These are phyloP conservation scores for Xanthoparmelia taractica DNA, from an alignment of 495 filamentous ascomycete genomes.

Conservation along the genomic window DNA sequence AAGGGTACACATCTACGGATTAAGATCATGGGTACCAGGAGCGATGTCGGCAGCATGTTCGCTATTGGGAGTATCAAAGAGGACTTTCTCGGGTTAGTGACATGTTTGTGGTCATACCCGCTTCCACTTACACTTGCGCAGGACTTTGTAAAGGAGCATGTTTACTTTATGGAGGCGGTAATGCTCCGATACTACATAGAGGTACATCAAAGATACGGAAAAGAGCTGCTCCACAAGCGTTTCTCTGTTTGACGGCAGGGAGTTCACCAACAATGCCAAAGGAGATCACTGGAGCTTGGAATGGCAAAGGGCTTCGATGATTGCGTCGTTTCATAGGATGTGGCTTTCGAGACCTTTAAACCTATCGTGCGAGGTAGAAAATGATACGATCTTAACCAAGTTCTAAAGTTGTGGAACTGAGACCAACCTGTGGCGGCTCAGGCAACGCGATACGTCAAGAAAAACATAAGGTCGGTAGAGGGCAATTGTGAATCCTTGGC, in stretches of 20 bases:
- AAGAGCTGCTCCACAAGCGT: neutral
- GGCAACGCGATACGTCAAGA: too few species aligned
- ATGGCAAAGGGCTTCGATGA: neutral
- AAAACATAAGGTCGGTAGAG: too few species aligned
- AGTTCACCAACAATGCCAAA: neutral
- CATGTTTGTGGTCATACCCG: neutral
- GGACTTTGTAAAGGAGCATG: constrained; percentile 17
- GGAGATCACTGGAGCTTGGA: neutral
- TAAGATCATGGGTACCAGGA: constrained; percentile 85
- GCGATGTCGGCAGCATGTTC: constrained; percentile 86
- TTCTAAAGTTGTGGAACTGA: neutral
- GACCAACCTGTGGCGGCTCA: neutral
- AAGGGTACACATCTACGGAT: constrained; percentile 86
- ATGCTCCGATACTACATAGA: neutral
- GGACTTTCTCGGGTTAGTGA: constrained; percentile 49
- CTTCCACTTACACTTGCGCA: constrained; percentile 10
- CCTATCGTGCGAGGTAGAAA: neutral
- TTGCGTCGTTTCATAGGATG: neutral
- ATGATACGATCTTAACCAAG: neutral
- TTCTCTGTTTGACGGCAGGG: neutral
- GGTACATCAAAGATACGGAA: neutral
- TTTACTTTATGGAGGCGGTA: neutral
- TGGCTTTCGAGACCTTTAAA: neutral
- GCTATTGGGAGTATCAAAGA: constrained; percentile 97
- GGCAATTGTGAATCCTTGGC: too few species aligned